Conservation (phyloP, 2,329 filamentous ascomycete genomes). For the Scedosporium dehoogii region DNA sequence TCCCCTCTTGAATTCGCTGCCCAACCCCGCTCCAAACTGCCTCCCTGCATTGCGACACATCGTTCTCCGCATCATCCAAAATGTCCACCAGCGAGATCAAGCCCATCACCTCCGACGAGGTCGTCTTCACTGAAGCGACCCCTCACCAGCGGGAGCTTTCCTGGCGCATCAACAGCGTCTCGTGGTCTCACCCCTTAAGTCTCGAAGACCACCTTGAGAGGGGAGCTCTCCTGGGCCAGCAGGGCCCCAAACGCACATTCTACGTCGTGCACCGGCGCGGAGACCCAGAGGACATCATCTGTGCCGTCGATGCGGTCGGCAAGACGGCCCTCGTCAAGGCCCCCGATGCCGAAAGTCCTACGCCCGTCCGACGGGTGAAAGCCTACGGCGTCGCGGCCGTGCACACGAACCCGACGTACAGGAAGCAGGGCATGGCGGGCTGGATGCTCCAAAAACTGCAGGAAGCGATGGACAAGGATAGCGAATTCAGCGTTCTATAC, state of each 20-base stretch:
- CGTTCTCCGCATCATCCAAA: not conserved
- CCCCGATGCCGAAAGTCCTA: not conserved
- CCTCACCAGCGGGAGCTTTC: constrained; percentile 18
- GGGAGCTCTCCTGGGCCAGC: constrained; percentile 17
- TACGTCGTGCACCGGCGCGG: constrained; percentile 5
- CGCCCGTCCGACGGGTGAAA: constrained; percentile 14
- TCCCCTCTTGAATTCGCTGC: not conserved
- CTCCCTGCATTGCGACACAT: not conserved
- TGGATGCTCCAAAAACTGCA: constrained; percentile 22
- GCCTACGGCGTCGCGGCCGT: constrained; percentile 24
- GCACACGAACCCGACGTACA: constrained; percentile 23
- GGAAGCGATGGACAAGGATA: constrained; percentile 21
- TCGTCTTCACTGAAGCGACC: constrained; percentile 19
- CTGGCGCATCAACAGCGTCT: constrained; percentile 20
- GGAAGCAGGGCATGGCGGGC: constrained; percentile 24
- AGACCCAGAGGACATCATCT: constrained; percentile 2
- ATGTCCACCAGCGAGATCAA: not conserved
- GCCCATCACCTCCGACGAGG: constrained; percentile 9
- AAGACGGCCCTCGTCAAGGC: constrained; percentile 3
- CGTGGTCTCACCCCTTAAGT: constrained; percentile 20
- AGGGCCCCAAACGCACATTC: constrained; percentile 13
- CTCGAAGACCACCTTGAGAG: constrained; percentile 18
- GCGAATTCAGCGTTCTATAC: constrained; percentile 24
- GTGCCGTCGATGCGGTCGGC: not conserved
- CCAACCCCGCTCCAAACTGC: not conserved